Conservation (phyloP, 2,329 filamentous ascomycete genomes). For the Cladorrhinum sp. region DNA sequence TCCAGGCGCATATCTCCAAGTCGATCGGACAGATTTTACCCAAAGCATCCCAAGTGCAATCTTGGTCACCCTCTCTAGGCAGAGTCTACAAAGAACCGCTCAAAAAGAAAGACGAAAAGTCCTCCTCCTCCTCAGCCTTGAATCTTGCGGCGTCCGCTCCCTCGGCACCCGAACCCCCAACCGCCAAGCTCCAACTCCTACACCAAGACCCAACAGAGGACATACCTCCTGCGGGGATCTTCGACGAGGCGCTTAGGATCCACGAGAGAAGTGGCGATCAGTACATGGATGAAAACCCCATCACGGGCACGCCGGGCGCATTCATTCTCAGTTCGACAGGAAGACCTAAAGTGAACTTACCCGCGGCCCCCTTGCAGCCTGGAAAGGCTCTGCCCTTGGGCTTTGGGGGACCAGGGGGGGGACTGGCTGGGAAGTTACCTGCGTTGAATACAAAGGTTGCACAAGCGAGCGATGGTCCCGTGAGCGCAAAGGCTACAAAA, state of each 20-base stretch:
- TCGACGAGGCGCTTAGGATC: constrained; percentile 57
- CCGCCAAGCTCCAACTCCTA: neutral
- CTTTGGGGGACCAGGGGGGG: constrained; percentile 27
- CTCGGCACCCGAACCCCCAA: constrained; percentile 17
- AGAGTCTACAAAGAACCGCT: constrained; percentile 43
- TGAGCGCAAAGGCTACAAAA: constrained; percentile 40
- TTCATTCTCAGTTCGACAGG: constrained; percentile 63
- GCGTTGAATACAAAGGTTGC: constrained; percentile 42
- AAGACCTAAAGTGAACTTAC: constrained; percentile 24
- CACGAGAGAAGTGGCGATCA: constrained; percentile 60
- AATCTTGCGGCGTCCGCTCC: constrained; percentile 14
- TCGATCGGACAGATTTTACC: constrained; percentile 53
- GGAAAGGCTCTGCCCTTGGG: constrained; percentile 20
- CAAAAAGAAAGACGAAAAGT: constrained; percentile 12
- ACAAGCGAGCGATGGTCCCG: constrained; percentile 28
- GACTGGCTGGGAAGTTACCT: constrained; percentile 30
- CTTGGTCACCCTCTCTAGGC: constrained; percentile 54
- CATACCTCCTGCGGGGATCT: constrained; percentile 43
- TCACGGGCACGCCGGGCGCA: constrained; percentile 62
- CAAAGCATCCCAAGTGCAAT: constrained; percentile 47
- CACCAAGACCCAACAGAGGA: constrained; percentile 32
- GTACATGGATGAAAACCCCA: constrained; percentile 66
- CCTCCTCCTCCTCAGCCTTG: constrained; percentile 24
- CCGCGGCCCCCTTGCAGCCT: neutral
- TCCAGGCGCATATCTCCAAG: constrained; percentile 53